phyloP scores from a whole-genome alignment of 345 rosid genomes.

The Linum usitatissimum region DNA sequence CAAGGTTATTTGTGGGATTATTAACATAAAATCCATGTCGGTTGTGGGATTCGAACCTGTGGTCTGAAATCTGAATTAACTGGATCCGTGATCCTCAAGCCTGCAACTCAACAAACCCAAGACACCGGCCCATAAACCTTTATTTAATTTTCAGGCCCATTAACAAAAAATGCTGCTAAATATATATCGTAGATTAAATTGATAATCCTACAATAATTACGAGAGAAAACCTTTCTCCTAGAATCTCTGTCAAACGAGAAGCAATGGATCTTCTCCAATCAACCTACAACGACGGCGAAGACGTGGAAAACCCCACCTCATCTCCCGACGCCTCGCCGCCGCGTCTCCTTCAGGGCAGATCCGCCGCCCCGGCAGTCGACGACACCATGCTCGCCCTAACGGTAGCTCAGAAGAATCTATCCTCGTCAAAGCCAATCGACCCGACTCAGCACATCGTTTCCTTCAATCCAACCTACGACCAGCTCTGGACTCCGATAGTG shows the following conservation, averaged over 20 bases:
- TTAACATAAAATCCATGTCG: too few relatives aligned
- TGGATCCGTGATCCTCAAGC: too few relatives aligned
- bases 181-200: too few relatives aligned
- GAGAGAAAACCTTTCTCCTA: background rate
- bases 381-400: slow-evolving; percentile 81
- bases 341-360: slow-evolving; percentile 56
- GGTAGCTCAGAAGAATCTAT: slow-evolving; percentile 42
- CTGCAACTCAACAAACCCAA: too few relatives aligned
- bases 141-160: too few relatives aligned
- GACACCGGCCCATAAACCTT: too few relatives aligned
- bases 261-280: slow-evolving; percentile 44
- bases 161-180: too few relatives aligned
- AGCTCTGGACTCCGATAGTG: slow-evolving; percentile 81
- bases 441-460: slow-evolving; percentile 64
- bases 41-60: too few relatives aligned
- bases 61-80: too few relatives aligned
- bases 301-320: slow-evolving; percentile 18
- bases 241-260: background rate
- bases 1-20: too few relatives aligned
- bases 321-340: slow-evolving; percentile 76
- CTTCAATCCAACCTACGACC: slow-evolving; percentile 76
- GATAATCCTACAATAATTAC: too few relatives aligned
- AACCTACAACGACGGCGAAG: slow-evolving; percentile 29
- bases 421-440: slow-evolving; percentile 61
- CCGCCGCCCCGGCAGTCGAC: slow-evolving; percentile 87